Conservation (phyloP, 306 rosid species). For the Cajanus cajan region DNA sequence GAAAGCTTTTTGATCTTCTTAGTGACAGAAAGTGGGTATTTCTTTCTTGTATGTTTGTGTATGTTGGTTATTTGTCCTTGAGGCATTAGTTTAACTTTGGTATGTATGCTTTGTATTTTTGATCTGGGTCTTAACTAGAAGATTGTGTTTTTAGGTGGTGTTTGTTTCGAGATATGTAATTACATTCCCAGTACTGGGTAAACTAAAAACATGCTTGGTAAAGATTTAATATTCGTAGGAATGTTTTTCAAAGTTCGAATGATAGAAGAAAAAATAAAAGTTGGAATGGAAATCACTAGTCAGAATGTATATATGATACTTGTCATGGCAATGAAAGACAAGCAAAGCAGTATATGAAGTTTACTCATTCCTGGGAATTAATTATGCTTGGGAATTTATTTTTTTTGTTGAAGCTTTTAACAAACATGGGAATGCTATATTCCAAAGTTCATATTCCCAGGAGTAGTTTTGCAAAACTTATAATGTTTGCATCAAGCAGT, state of each 20-base stretch:
- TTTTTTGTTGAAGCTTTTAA: not conserved
- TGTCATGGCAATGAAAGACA: not conserved
- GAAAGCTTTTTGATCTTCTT: constrained; percentile 94
- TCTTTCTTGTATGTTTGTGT: constrained; percentile 8
- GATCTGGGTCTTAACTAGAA: constrained; percentile 15
- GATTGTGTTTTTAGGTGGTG: not conserved
- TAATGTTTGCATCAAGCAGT: constrained; percentile 1
- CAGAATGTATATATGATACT: not conserved
- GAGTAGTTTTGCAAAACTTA: not conserved
- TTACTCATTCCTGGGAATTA: not conserved
- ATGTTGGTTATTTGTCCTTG: not conserved
- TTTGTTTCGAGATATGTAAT: not conserved
- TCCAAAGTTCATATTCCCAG: not conserved
- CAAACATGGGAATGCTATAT: not conserved
- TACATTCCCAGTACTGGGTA: not conserved
- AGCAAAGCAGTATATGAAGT: not conserved
- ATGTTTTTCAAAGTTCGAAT: not conserved
- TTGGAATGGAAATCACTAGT: not conserved
- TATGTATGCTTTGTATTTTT: constrained; percentile 21
- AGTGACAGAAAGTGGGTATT: constrained; percentile 81
- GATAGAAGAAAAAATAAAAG: not conserved
- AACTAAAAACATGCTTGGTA: not conserved
- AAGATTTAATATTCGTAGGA: not conserved
- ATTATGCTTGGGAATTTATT: not conserved
- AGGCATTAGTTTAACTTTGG: not conserved